These are phyloP conservation scores for Penicillium sp. DNA, from an alignment of 2,329 filamentous ascomycete genomes.

Conservation along the genomic window DNA sequence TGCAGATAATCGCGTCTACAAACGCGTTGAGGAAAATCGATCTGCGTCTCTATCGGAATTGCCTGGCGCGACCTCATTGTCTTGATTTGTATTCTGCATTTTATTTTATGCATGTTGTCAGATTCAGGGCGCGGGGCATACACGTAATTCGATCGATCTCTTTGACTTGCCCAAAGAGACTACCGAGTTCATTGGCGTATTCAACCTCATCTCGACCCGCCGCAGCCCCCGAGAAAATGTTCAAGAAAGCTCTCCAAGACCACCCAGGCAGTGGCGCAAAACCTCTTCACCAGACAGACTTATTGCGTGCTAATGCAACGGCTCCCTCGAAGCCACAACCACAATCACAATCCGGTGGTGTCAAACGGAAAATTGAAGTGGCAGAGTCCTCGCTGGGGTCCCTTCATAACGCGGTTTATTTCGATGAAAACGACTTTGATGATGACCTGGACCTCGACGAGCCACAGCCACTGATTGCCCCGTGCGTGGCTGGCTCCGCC, in stretches of 20 bases:
- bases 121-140: constrained; percentile 15
- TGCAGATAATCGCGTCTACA: constrained; percentile 11
- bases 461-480: constrained; percentile 30
- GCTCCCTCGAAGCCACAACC: constrained; percentile 20
- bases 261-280: constrained; percentile 33
- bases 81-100: constrained; percentile 2
- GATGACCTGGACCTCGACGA: constrained; percentile 72
- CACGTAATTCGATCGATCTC: constrained; percentile 22
- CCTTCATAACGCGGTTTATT: constrained; percentile 54
- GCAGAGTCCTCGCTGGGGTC: constrained; percentile 37
- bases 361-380: constrained; percentile 42
- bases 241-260: constrained; percentile 42
- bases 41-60: constrained; percentile 1
- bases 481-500: not conserved
- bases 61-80: not conserved
- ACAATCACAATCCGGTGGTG: constrained; percentile 29
- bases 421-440: constrained; percentile 80
- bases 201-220: constrained; percentile 25
- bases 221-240: constrained; percentile 31
- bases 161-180: constrained; percentile 19
- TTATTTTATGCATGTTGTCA: constrained; percentile 29
- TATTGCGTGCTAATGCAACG: constrained; percentile 26
- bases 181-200: constrained; percentile 22
- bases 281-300: constrained; percentile 34
- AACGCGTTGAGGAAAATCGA: constrained; percentile 12